Percentiles rank a stretch among this genome's conserved stretches.
These are phyloP conservation scores for Sphaerulina musiva DNA, from an alignment of 2,329 filamentous ascomycete species.

Conservation along the genomic window DNA sequence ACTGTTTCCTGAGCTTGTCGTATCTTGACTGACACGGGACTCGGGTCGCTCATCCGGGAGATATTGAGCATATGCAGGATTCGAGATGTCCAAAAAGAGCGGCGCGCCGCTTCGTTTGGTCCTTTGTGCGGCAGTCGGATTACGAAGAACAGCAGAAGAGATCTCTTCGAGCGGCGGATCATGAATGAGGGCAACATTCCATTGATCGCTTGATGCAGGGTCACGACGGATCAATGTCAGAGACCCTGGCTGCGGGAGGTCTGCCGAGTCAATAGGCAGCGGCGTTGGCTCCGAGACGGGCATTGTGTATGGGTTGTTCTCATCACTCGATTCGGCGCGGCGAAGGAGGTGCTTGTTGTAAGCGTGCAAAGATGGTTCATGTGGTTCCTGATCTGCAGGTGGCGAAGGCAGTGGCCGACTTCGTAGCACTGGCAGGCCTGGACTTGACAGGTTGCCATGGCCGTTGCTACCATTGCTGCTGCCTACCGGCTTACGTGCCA, in stretches of 20 bases:
- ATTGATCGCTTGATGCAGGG: constrained; percentile 44
- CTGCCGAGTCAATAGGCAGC: constrained; percentile 7
- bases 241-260: constrained; percentile 18
- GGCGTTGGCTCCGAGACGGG: constrained; percentile 14
- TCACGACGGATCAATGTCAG: constrained; percentile 49
- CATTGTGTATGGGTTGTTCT: constrained; percentile 24
- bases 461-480: not conserved
- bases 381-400: constrained; percentile 20
- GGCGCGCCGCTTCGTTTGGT: constrained; percentile 38
- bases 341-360: constrained; percentile 23
- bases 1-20: constrained; percentile 20
- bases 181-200: constrained; percentile 46
- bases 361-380: constrained; percentile 19
- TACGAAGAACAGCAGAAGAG: constrained; percentile 38
- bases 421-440: constrained; percentile 21
- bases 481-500: constrained; percentile 26
- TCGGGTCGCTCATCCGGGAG: constrained; percentile 31
- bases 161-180: constrained; percentile 42
- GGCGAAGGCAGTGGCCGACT: constrained; percentile 25
- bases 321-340: constrained; percentile 18
- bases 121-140: constrained; percentile 25
- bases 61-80: constrained; percentile 56
- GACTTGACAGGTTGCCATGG: not conserved
- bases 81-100: constrained; percentile 51
- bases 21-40: constrained; percentile 26